phyloP scores from a whole-genome alignment of 805 yeast species.

The Candida hispaniensis region DNA sequence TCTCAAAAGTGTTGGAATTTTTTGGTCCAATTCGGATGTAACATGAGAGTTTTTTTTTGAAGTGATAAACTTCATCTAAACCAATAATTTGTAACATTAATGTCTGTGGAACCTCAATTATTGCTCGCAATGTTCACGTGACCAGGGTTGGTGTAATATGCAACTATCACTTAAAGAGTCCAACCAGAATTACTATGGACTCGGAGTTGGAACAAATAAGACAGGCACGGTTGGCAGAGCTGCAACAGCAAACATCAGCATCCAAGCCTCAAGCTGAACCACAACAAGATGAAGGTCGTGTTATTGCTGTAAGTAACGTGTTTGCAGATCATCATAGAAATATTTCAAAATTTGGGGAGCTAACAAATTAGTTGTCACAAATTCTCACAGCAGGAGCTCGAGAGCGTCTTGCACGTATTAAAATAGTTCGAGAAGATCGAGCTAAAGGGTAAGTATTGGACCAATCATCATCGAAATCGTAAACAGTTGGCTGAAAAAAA shows the following conservation, averaged over 20 bases:
- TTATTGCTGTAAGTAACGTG: constrained; percentile 23
- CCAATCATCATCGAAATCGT: background rate
- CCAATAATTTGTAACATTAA: too few species aligned
- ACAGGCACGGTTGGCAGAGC: constrained; percentile 81
- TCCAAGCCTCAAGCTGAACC: constrained; percentile 2
- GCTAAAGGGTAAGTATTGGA: constrained; percentile 49
- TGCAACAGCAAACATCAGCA: constrained; percentile 34
- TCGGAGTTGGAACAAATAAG: constrained; percentile 87
- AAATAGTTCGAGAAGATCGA: constrained; percentile 83
- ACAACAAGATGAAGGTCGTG: constrained; percentile 34
- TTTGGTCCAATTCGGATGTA: too few species aligned
- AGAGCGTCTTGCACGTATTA: constrained; percentile 75
- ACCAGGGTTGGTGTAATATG: too few species aligned
- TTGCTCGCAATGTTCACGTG: too few species aligned
- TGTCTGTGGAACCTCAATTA: too few species aligned
- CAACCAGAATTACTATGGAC: too few species aligned
- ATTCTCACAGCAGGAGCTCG: constrained; percentile 74
- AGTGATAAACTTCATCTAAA: too few species aligned
- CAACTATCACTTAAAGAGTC: too few species aligned
- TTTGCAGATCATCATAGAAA: background rate
- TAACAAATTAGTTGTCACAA: constrained; percentile 40
- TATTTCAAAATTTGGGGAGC: background rate
- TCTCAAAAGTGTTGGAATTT: too few species aligned
- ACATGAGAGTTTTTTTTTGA: too few species aligned
- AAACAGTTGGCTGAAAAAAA: too few species aligned